Conservation (phyloP, 371 early-diverging fungal species). For the Mortierella sp. region DNA sequence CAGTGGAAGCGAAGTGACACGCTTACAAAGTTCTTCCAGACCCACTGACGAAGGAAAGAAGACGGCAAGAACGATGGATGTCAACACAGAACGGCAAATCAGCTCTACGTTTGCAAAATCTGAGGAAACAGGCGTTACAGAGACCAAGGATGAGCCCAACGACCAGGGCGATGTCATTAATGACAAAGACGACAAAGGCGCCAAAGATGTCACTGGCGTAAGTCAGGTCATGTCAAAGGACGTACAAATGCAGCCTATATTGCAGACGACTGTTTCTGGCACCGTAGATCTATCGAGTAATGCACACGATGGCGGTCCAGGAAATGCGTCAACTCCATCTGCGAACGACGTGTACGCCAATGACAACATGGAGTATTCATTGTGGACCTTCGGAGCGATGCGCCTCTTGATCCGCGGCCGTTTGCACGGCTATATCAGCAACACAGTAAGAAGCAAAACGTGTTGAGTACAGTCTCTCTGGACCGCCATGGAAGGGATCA, state of each 20-base stretch:
- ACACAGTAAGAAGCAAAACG: slow-evolving; percentile 19
- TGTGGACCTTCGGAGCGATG: slow-evolving; percentile 49
- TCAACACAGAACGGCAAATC: not conserved
- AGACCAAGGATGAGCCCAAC: not conserved
- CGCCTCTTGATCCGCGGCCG: slow-evolving; percentile 44
- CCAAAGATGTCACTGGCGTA: no score
- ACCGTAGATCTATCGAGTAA: not conserved
- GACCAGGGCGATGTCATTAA: no score
- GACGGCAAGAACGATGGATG: not conserved
- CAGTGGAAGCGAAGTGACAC: not conserved
- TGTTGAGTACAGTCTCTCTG: not conserved
- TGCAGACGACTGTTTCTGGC: not conserved
- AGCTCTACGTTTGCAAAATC: no score
- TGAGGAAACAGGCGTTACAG: not conserved
- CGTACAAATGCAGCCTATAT: no score
- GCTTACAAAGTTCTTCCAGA: not conserved
- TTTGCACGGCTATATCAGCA: slow-evolving; percentile 36
- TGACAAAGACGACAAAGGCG: not conserved
- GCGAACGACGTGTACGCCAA: not conserved
- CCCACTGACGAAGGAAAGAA: not conserved
- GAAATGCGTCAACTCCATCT: not conserved
- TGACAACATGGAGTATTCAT: slow-evolving; percentile 41
- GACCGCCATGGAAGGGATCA: no score
- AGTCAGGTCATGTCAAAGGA: no score
- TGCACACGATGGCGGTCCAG: not conserved